These are phyloP conservation scores for sorghum (Sorghum bicolor) DNA, from an alignment of 176 grass and related monocot genomes.

Conservation along the genomic window Sorghum_bicolor_NCBIv3 NC_012878.2:52890001-52890500, in stretches of 20 bases:
- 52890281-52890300: conserved; percentile 90
- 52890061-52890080: conserved; percentile 86
- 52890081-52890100: conserved; percentile 88
- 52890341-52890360: conserved; percentile 87
- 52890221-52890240: conserved; percentile 81
- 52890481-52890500: conserved; percentile 11
- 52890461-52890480: conserved; percentile 68
- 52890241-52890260: conserved; percentile 93
- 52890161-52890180: conserved; percentile 67
- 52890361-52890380: conserved; percentile 96
- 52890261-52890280: conserved; percentile 98
- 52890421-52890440: conserved; percentile 56
- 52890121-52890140: conserved; percentile 98
- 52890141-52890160: conserved; percentile 71
- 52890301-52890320: conserved; percentile 85
- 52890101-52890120: conserved; percentile 95
- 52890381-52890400: conserved; percentile 85
- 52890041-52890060: conserved; percentile 98
- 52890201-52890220: conserved; percentile 81
- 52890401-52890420: conserved; percentile 74
- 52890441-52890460: conserved; percentile 58
- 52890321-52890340: conserved; percentile 69
- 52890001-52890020: conserved; percentile 89
- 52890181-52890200: conserved; percentile 71
- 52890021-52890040: conserved; percentile 87